Base-by-base conservation (phyloP, 441 rosid genomes). In the Gossypium aridum region DNA sequence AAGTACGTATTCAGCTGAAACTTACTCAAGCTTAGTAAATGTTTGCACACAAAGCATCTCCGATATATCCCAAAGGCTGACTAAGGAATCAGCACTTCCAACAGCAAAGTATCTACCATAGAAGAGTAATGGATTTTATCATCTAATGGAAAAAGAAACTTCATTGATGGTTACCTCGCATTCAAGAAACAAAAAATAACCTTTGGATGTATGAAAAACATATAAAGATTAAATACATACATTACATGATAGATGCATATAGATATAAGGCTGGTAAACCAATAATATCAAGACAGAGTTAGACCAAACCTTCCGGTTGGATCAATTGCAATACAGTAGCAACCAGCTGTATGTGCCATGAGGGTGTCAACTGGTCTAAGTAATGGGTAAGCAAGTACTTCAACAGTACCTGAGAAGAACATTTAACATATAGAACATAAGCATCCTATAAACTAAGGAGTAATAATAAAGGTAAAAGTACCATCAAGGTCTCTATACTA, bases 61-160 rank as follows among this genome's bases (percentile, higher is more conserved):
- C 73, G 93, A 86, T 74, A 95, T 91, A 83, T 91, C 94, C 98
- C 99, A 95, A 65, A 95, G 98, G 88, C 98, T 93, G 79, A 95
- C 99, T 54, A 95, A 84, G 63, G 99, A 92, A 87, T 93, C 99
- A 14, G 99, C 99, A 87, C 99, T 95, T 78, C 99, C 99, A 17
- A 95, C 97, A 51, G 98, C 97, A 86, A 95, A 95, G 82, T 91
- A 93, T 78, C 98, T 95, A 88, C 69, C n/a, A 22, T 51, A 43
- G 55, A 20, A 64, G 7, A 37, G 34, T 51, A 26, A 71, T 17
- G 39, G 2, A 39, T 47, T 60, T 56, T 17, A 19, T 53, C 10
- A 43, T 3, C 45, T 39, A 2, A 10, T 28, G 23, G n/a, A 23
- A 59, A 23, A 23, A 20, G 10, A 71, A 4, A 22, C 6, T 8